Evolutionary conservation across 495 filamentous ascomycete species (phyloP).

Genomic region (Aspergillus campestris): DNA sequence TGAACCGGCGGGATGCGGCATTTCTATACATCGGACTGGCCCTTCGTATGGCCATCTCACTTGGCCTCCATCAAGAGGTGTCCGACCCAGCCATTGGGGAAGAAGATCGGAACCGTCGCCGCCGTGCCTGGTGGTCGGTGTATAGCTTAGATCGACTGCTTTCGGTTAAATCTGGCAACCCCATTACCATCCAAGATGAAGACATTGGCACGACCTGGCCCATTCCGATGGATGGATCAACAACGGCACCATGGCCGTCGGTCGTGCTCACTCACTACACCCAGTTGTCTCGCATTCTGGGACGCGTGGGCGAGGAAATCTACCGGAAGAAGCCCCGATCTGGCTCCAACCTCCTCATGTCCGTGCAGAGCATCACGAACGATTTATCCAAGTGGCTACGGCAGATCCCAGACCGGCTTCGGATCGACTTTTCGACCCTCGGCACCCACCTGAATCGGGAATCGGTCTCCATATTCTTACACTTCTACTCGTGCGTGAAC

Average conservation of each 20-base stretch:
- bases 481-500: slow-evolving; percentile 45
- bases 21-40: slow-evolving; percentile 43
- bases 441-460: slow-evolving; percentile 30
- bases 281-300: slow-evolving; percentile 36
- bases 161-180: slow-evolving; percentile 42
- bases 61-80: slow-evolving; percentile 44
- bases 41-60: slow-evolving; percentile 42
- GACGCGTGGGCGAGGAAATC: slow-evolving; percentile 36
- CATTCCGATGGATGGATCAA: slow-evolving; percentile 16
- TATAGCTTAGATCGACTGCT: slow-evolving; percentile 43
- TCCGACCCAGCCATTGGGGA: slow-evolving; percentile 22
- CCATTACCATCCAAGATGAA: slow-evolving; percentile 41
- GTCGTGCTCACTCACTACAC: slow-evolving; percentile 41
- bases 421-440: slow-evolving; percentile 34
- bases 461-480: slow-evolving; percentile 37
- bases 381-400: slow-evolving; percentile 35
- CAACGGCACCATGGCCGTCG: slow-evolving; percentile 32
- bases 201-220: slow-evolving; percentile 40
- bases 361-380: slow-evolving; percentile 38
- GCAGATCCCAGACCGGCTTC: slow-evolving; percentile 32
- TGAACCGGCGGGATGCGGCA: slow-evolving; percentile 42
- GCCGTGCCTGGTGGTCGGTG: slow-evolving; percentile 45
- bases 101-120: slow-evolving; percentile 33
- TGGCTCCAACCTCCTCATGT: slow-evolving; percentile 33
- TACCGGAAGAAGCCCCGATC: slow-evolving; percentile 38